Evolutionary conservation across 352 stramenopile genomes (phyloP), one percentile per base, ranked within the genome.

Genomic region (Phytopythium kandeliae): DNA sequence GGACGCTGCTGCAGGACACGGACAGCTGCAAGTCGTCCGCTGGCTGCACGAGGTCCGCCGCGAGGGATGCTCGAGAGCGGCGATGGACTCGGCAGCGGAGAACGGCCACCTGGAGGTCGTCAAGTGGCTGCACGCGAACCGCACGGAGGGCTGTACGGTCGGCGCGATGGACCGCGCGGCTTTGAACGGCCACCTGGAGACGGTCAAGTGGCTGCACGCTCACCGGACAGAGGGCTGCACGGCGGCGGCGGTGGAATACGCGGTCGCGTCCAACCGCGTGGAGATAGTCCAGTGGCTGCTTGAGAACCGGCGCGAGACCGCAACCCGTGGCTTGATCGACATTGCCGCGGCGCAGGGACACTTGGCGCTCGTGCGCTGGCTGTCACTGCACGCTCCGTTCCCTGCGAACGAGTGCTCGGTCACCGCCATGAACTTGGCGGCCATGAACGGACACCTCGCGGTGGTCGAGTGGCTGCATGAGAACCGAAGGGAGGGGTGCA

Each of bases 61-160:
- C 5, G 36, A 42, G 36, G 36, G 36, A 7, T 42, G 36, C 36
- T 25, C n/a, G 1, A 5, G 3, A 5, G 4, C 4, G 2, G 36
- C 36, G 2, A 42, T 42, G 36, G 36, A 40, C 35, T 22, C 5
- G 21, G 35, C 35, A 3, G 35, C 35, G 11, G 13, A 4, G 3
- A 51, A 40, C 34, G 45, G 45, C 5, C 45, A 51, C 13, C 30
- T 51, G 1, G 45, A 51, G 1, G 46, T 51, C 12, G 31, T 42
- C 19, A 51, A 41, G 17, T 51, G 45, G 45, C 45, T 51, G 28
- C 30, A 51, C 41, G 22, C 12, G 3, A 41, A 41, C 16, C 35
- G 16, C 3, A 22, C 35, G 15, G 35, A 41, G 35, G 35, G 35
- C 4, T 41, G 35, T 17, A 41, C 16, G 3, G 12, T 11, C 15